phyloP scores from a whole-genome alignment of 441 rosid genomes.

The Gossypium lobatum region DNA sequence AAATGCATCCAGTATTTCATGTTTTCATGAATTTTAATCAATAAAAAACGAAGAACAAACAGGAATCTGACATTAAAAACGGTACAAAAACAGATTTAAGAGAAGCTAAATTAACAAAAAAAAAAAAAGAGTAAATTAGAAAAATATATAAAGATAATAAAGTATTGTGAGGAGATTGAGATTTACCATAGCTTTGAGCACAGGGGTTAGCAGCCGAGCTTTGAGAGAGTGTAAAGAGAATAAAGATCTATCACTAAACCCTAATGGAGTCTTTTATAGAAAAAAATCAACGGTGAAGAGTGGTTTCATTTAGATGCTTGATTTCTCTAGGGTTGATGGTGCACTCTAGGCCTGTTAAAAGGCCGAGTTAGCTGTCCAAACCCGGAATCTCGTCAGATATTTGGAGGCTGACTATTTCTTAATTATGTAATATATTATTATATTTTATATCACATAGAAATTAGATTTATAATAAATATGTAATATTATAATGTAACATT shows the following conservation, averaged over 20 bases:
- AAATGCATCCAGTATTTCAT: background rate
- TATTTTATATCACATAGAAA: too few species aligned
- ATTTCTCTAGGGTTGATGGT: too few species aligned
- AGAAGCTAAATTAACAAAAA: background rate
- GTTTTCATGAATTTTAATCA: background rate
- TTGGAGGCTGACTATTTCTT: too few species aligned
- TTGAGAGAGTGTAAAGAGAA: background rate
- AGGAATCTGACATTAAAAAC: background rate
- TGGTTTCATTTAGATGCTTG: background rate
- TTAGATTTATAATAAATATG: too few species aligned
- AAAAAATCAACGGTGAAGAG: slow-evolving; percentile 16
- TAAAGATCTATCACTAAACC: background rate
- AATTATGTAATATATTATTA: too few species aligned
- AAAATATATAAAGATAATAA: background rate
- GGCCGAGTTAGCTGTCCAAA: too few species aligned
- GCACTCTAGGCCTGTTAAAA: too few species aligned
- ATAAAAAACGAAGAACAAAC: background rate
- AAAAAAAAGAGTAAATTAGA: background rate
- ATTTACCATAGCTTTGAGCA: background rate
- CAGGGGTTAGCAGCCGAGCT: background rate
- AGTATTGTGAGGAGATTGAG: background rate
- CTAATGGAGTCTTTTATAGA: background rate
- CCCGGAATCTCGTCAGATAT: too few species aligned
- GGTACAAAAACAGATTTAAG: background rate
- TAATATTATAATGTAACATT: too few species aligned